Evolutionary conservation across 257 asterid genomes (phyloP), one percentile per base, ranked within the genome.

Genomic region (Solanum rostratum): DNA sequence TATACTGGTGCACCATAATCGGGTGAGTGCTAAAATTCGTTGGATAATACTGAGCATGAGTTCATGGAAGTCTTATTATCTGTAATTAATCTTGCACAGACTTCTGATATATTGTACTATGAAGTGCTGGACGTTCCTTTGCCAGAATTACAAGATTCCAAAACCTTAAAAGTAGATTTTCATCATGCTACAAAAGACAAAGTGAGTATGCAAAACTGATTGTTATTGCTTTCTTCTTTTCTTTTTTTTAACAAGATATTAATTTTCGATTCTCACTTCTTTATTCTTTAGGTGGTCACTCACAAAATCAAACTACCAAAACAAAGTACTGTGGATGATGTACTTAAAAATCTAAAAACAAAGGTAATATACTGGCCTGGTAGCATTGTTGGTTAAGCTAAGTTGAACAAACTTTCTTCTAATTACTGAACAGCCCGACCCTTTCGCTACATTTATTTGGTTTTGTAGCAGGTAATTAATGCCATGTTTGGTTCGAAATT

Each of bases 111-210:
- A 85, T 85, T 97, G 82, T 97, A 97, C 84, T 97, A 97, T 60
- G 99, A 97, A 90, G 97, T 97, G 85, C 92, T 97, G 89, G 99
- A 95, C 90, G 94, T 95, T 85, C 99, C 99, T 83, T 93, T 97
- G 86, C 97, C 98, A 79, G 99, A 97, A 86, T 88, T 94, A 86
- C 98, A 97, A 87, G 88, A 98, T 86, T 91, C 94, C 84, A 97
- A 97, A 86, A 92, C 97, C 22, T 92, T 94, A 87, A 95, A 95
- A 90, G 98, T 97, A 69, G 97, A 98, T 59, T 95, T 95, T 91
- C 99, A 95, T 87, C 94, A 89, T 86, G 93, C 98, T 50, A 91
- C 95, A 24, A 95, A 95, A 90, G 99, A 95, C 79, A 97, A 97
- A 97, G 99, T 95, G 84, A 30, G 84, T 84, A 71, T 60, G 46